phyloP scores from a whole-genome alignment of 2,329 filamentous ascomycete species.

The Tolypocladium album region DNA sequence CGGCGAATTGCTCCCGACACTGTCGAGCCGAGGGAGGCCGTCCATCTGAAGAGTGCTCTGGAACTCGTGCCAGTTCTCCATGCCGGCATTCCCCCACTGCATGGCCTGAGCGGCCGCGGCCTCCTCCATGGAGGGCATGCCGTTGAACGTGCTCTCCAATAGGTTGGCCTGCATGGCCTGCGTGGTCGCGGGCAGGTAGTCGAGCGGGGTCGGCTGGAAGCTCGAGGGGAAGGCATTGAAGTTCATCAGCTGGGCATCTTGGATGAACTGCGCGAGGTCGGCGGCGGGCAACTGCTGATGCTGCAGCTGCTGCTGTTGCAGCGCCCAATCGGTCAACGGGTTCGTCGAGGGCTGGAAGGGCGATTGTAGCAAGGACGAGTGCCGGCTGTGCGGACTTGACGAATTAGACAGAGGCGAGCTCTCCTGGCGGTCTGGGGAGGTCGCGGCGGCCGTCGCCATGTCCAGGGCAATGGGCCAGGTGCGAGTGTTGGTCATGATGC shows the following conservation, averaged over 20 bases:
- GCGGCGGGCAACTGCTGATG: conserved; percentile 26
- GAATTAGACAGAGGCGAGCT: conserved; percentile 38
- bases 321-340: conserved; percentile 50
- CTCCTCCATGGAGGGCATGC: conserved; percentile 46
- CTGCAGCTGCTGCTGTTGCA: conserved; percentile 43
- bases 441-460: conserved; percentile 34
- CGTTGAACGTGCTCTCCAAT: conserved; percentile 52
- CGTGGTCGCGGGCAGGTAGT: conserved; percentile 51
- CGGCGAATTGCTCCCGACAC: conserved; percentile 33
- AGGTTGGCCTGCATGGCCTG: conserved; percentile 54
- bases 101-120: conserved; percentile 38
- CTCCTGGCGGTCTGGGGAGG: conserved; percentile 36
- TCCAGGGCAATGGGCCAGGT: conserved; percentile 43
- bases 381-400: conserved; percentile 42
- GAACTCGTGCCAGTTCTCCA: conserved; percentile 74
- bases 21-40: conserved; percentile 26
- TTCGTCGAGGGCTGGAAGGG: conserved; percentile 41
- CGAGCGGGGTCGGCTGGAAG: conserved; percentile 45
- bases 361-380: conserved; percentile 39
- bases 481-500: conserved; percentile 24
- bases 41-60: conserved; percentile 49
- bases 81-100: conserved; percentile 50
- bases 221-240: conserved; percentile 41
- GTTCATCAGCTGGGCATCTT: conserved; percentile 45
- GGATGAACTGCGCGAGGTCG: conserved; percentile 43